phyloP scores from a whole-genome alignment of 257 asterid species.

The Knoxia roxburghii region DNA sequence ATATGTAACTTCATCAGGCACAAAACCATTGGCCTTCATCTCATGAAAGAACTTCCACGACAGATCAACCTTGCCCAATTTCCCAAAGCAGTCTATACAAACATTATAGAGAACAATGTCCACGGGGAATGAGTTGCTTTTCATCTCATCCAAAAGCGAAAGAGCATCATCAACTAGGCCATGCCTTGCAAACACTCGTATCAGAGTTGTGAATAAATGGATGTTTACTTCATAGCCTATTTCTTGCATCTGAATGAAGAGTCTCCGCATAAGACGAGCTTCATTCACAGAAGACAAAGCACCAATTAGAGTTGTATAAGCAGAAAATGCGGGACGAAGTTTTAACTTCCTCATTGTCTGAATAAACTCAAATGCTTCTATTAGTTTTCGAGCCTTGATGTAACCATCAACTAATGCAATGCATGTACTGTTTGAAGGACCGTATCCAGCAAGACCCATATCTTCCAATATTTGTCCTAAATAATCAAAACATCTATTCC shows the following conservation, averaged over 20 bases:
- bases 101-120: slow-evolving; percentile 91
- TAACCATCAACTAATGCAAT: slow-evolving; percentile 53
- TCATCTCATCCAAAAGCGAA: slow-evolving; percentile 75
- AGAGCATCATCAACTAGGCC: slow-evolving; percentile 89
- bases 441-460: slow-evolving; percentile 80
- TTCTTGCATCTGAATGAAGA: slow-evolving; percentile 87
- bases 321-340: slow-evolving; percentile 88
- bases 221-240: slow-evolving; percentile 84
- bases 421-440: slow-evolving; percentile 53
- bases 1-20: slow-evolving; percentile 81
- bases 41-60: slow-evolving; percentile 97
- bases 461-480: slow-evolving; percentile 69
- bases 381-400: slow-evolving; percentile 46
- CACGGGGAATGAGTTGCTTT: slow-evolving; percentile 65
- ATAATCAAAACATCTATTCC: slow-evolving; percentile 46
- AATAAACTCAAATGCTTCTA: slow-evolving; percentile 61
- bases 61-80: slow-evolving; percentile 85
- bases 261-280: slow-evolving; percentile 74
- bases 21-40: slow-evolving; percentile 57
- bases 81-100: slow-evolving; percentile 89
- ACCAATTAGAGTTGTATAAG: slow-evolving; percentile 88
- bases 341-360: slow-evolving; percentile 79
- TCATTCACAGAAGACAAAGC: slow-evolving; percentile 51
- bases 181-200: slow-evolving; percentile 77
- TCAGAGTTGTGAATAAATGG: slow-evolving; percentile 76